phyloP scores from a whole-genome alignment of 768 basidiomycete genomes.

The Mycena metata region DNA sequence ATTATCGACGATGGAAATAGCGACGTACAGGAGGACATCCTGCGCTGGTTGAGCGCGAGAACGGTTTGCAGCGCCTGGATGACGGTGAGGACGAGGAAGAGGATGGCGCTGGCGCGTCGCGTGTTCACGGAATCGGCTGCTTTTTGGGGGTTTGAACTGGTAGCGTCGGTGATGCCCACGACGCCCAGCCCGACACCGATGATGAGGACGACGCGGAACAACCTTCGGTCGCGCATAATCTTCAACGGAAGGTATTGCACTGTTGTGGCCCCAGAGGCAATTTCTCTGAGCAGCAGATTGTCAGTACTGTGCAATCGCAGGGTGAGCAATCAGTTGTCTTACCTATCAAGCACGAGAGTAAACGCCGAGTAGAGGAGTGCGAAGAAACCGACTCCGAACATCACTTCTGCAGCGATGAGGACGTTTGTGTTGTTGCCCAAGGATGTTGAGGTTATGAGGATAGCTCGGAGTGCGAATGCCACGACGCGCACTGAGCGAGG shows the following conservation, averaged over 20 bases:
- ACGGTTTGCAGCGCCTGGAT: slow-evolving; percentile 47
- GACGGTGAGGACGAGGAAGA: slow-evolving; percentile 55
- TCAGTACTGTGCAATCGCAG: too few species aligned
- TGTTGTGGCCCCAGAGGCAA: slow-evolving; percentile 31
- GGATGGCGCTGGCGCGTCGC: slow-evolving; percentile 49
- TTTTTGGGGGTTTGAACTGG: slow-evolving; percentile 33
- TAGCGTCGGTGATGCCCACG: slow-evolving; percentile 42
- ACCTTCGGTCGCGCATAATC: slow-evolving; percentile 46
- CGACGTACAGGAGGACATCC: not conserved
- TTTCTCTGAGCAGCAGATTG: slow-evolving; percentile 35
- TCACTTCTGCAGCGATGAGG: slow-evolving; percentile 54
- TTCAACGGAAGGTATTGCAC: slow-evolving; percentile 38
- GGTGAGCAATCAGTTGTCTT: slow-evolving; percentile 22
- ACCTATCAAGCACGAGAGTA: slow-evolving; percentile 59
- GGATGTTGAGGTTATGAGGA: slow-evolving; percentile 47
- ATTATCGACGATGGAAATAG: not conserved
- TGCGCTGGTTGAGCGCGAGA: not conserved
- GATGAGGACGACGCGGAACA: slow-evolving; percentile 49
- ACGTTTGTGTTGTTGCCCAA: slow-evolving; percentile 49
- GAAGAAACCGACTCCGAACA: slow-evolving; percentile 59
- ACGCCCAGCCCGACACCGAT: slow-evolving; percentile 54
- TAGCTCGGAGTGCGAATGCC: slow-evolving; percentile 56
- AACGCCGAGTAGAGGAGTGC: slow-evolving; percentile 58
- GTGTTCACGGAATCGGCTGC: slow-evolving; percentile 40
- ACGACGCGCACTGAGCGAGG: slow-evolving; percentile 51